phyloP scores from a whole-genome alignment of 164 flowering plant genomes.

The Kalanchoe fedtschenkoi region DNA sequence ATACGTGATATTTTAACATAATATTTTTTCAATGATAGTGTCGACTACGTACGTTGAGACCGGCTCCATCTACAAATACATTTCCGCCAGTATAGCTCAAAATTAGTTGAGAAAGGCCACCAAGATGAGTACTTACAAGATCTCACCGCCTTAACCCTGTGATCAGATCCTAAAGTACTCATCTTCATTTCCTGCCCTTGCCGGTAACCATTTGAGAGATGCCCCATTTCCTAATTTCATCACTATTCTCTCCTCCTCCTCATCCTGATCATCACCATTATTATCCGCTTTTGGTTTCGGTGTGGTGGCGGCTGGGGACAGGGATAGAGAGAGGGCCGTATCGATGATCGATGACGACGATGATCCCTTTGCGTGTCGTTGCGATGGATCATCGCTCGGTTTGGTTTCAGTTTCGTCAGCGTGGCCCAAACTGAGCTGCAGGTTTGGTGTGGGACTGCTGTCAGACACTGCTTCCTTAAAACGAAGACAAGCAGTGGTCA shows the following conservation, averaged over 20 bases:
- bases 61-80: too few relatives aligned
- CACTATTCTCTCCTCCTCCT: neutral
- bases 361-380: too few relatives aligned
- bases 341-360: too few relatives aligned
- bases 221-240: neutral
- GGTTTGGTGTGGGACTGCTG: slow-evolving; percentile 2
- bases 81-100: too few relatives aligned
- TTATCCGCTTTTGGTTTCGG: slow-evolving; percentile 2
- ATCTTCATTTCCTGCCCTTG: slow-evolving; percentile 1
- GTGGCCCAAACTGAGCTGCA: neutral
- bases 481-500: neutral
- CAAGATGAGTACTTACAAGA: slow-evolving; percentile 28
- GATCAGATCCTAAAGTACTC: slow-evolving; percentile 11
- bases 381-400: neutral
- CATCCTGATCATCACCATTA: too few relatives aligned
- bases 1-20: too few relatives aligned
- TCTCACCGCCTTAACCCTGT: slow-evolving; percentile 22
- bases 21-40: too few relatives aligned
- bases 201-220: neutral
- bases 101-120: too few relatives aligned
- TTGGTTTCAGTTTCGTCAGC: neutral
- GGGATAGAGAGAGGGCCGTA: slow-evolving; percentile 34
- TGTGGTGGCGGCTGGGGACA: slow-evolving; percentile 14
- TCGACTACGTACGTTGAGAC: too few relatives aligned
- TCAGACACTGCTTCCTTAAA: neutral